These are phyloP conservation scores for Inosperma sp. DNA, from an alignment of 768 basidiomycete genomes.

Conservation along the genomic window DNA sequence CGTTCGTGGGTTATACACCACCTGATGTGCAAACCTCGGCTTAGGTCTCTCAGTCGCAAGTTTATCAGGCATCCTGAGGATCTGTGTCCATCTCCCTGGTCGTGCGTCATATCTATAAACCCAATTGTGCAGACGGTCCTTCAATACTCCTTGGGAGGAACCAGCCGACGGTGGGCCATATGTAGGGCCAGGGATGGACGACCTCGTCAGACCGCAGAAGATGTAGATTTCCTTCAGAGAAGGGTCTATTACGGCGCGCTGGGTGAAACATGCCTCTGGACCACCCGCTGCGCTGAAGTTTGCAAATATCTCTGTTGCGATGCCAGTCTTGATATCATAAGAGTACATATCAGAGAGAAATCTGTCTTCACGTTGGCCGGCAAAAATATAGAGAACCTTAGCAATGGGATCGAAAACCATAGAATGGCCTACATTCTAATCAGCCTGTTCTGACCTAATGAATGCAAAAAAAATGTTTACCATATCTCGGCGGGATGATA, in stretches of 20 bases:
- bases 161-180: background rate
- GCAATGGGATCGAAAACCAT: conserved; percentile 69
- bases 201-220: conserved; percentile 31
- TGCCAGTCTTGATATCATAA: conserved; percentile 57
- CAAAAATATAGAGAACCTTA: conserved; percentile 65
- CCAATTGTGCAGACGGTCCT: conserved; percentile 48
- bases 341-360: conserved; percentile 75
- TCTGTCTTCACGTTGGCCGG: conserved; percentile 63
- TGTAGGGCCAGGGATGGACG: background rate
- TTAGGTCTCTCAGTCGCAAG: conserved; percentile 39
- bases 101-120: conserved; percentile 57
- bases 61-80: conserved; percentile 38
- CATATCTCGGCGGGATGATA: conserved; percentile 57
- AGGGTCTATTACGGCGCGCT: conserved; percentile 66
- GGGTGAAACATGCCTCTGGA: conserved; percentile 69
- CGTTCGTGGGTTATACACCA: conserved; percentile 61
- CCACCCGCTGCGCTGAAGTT: conserved; percentile 61
- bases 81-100: conserved; percentile 64
- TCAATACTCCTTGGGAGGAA: conserved; percentile 22
- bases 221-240: conserved; percentile 65
- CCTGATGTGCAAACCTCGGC: conserved; percentile 74
- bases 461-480: conserved; percentile 29
- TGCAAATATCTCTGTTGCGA: conserved; percentile 55
- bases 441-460: background rate
- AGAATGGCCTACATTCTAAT: conserved; percentile 55